phyloP scores from a whole-genome alignment of 352 stramenopile species.

The Phytophthora ramorum region DNA sequence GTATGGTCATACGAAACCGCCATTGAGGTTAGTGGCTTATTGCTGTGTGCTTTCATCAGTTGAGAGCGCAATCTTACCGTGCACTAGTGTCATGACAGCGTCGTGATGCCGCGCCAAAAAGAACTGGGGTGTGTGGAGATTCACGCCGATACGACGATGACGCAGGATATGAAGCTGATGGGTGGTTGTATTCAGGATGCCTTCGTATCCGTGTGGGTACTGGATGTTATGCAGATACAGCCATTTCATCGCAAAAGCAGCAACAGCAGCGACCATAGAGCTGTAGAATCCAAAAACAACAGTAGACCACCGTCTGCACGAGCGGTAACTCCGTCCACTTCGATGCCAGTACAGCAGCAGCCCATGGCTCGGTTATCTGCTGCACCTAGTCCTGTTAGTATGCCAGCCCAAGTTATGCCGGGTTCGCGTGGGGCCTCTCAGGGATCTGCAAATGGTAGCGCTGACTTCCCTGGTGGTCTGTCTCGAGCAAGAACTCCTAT shows the following conservation, averaged over 20 bases:
- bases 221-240: slow-evolving; percentile 76
- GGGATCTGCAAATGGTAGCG: background rate
- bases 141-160: slow-evolving; percentile 78
- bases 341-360: slow-evolving; percentile 2
- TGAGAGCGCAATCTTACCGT: background rate
- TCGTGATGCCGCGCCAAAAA: slow-evolving; percentile 64
- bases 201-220: slow-evolving; percentile 83
- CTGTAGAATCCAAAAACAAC: slow-evolving; percentile 11
- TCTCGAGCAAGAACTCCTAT: slow-evolving; percentile 4
- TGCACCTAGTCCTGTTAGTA: slow-evolving; percentile 2
- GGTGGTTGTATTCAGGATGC: slow-evolving; percentile 81
- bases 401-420: slow-evolving; percentile 1
- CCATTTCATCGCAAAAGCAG: slow-evolving; percentile 57
- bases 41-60: background rate
- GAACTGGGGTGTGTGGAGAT: slow-evolving; percentile 58
- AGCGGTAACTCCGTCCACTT: slow-evolving; percentile 5
- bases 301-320: slow-evolving; percentile 29
- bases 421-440: background rate
- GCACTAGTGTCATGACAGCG: slow-evolving; percentile 77
- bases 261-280: slow-evolving; percentile 16
- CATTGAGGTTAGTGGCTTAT: slow-evolving; percentile 56
- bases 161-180: slow-evolving; percentile 87
- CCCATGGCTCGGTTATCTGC: background rate
- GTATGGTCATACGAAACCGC: slow-evolving; percentile 88
- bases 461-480: slow-evolving; percentile 2